Base-by-base conservation (phyloP, 306 rosid species). In the Prinsepia uniflora region DNA sequence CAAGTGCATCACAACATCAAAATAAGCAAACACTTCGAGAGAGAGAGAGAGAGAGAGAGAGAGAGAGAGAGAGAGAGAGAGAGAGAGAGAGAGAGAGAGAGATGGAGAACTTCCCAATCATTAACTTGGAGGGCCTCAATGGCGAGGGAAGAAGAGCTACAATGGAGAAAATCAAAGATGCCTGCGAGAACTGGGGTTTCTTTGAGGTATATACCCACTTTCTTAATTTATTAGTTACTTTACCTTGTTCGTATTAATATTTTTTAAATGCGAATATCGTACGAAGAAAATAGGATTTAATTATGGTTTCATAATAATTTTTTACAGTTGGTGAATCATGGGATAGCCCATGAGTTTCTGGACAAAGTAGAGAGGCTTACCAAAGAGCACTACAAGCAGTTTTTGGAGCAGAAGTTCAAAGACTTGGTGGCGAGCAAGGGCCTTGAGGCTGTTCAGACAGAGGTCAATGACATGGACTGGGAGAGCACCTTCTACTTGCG, bases 161-260 rank as follows among this genome's bases (percentile, higher is more conserved):
- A 59, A 71, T 90, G 93, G 91, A 67, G 40, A 84, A 74, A 80
- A 88, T 93, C 80, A 93, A 87, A 40, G 93, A 93, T 65, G 96
- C 96, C 50, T 92, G 98, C 77, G 96, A 92, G 67, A 90, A 90
- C 79, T 92, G 96, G 98, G 98, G 97, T 44, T 93, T 93, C 86
- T 90, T 93, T 73, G 96, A 93, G 97, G 98, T 93, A 30, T 36
- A 40, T 61, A 11, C 5, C 6, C 30, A 61, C 14, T 22, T 61
- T 22, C 13, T n/a, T 61, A 54, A 18, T 34, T 55, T 14, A n/a
- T 43, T n/a, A n/a, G n/a, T n/a, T 4, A 30, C 10, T 30, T 59
- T 18, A 13, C 1, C 4, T 30, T 30, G 42, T 59, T 59, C 64
- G 14, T 59, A 18, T 12, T 59, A 20, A 15, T 14, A 6, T 30